Evolutionary conservation across 306 rosid genomes (phyloP).

Genomic region (Rosa chinensis): DNA sequence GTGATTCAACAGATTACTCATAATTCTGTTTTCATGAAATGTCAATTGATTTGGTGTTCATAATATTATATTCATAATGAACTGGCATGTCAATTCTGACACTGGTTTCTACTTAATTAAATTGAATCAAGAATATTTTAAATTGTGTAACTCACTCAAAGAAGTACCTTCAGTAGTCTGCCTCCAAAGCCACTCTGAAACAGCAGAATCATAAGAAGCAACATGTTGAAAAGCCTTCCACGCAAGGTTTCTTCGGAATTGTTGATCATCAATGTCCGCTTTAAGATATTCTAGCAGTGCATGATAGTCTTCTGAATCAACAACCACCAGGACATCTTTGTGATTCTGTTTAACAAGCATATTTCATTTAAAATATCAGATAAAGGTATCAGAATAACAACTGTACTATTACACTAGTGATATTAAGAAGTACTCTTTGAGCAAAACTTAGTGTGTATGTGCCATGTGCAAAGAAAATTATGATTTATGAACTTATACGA

Average conservation of each 20-base stretch:
- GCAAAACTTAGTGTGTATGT: neutral
- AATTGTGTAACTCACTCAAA: neutral
- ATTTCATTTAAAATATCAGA: constrained; percentile 17
- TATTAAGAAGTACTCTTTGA: neutral
- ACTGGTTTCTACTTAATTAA: neutral
- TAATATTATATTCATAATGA: neutral
- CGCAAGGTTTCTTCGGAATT: constrained; percentile 80
- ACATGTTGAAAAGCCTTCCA: constrained; percentile 94
- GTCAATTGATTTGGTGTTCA: neutral
- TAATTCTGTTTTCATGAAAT: neutral
- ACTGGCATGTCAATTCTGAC: neutral
- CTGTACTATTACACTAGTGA: neutral
- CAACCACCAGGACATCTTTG: constrained; percentile 88
- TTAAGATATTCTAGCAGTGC: constrained; percentile 68
- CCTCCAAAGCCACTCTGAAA: constrained; percentile 97
- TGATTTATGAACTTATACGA: constrained; percentile 1
- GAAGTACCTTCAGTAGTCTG: constrained; percentile 68
- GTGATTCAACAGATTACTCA: neutral
- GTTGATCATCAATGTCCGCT: constrained; percentile 56
- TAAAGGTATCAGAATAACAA: neutral
- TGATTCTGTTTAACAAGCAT: constrained; percentile 63
- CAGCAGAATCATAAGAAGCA: constrained; percentile 90
- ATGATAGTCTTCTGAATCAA: constrained; percentile 85
- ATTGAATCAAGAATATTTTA: neutral
- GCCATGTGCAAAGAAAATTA: constrained; percentile 5